phyloP scores from a whole-genome alignment of 257 asterid genomes.

The Primulina tabacum region DNA sequence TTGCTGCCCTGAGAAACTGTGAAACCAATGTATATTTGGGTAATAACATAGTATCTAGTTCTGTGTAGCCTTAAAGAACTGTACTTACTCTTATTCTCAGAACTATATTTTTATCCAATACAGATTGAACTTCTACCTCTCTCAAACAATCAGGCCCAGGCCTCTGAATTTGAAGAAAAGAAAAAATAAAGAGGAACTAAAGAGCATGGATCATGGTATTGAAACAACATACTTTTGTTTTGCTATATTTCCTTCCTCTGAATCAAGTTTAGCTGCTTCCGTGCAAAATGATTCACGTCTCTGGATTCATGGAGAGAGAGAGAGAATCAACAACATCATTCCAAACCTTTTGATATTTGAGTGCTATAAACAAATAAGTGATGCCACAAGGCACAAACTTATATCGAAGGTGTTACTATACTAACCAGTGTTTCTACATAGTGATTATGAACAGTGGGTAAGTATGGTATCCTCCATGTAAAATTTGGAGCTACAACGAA shows the following conservation, averaged over 20 bases:
- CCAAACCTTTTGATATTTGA: constrained; percentile 9
- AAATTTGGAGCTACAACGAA: constrained; percentile 42
- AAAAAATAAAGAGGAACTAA: background rate
- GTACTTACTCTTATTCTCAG: too few relatives aligned
- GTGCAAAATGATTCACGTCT: constrained; percentile 41
- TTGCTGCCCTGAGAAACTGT: too few relatives aligned
- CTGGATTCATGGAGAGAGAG: constrained; percentile 20
- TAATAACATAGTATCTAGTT: too few relatives aligned
- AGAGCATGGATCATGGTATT: background rate
- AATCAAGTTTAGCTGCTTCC: constrained; percentile 27
- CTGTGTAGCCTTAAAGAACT: too few relatives aligned
- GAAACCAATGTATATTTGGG: too few relatives aligned
- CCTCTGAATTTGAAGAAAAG: background rate
- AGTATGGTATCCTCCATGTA: constrained; percentile 30
- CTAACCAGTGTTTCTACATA: constrained; percentile 35
- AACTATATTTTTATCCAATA: background rate
- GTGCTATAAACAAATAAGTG: constrained; percentile 14
- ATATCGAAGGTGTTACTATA: constrained; percentile 7
- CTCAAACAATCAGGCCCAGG: too few relatives aligned
- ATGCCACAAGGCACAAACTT: constrained; percentile 11
- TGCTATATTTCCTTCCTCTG: constrained; percentile 34
- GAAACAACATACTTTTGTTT: constrained; percentile 35
- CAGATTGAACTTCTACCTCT: too few relatives aligned
- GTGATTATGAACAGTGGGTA: constrained; percentile 29
- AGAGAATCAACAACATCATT: background rate